phyloP scores from a whole-genome alignment of 345 rosid species.

The Bruguiera gymnorhiza region DNA sequence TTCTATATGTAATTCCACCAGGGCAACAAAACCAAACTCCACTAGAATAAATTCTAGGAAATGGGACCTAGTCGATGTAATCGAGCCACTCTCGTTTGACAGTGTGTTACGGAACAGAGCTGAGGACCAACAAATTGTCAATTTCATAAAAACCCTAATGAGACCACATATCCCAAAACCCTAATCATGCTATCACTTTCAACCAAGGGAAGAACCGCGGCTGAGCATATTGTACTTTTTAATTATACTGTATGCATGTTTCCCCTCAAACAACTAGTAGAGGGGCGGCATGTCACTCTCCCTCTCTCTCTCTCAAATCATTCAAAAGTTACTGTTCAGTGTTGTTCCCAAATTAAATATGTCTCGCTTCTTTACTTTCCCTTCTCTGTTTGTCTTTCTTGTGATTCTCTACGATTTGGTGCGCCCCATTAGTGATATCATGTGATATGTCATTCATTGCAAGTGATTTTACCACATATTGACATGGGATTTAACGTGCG shows the following conservation, averaged over 20 bases:
- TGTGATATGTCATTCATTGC: constrained; percentile 34
- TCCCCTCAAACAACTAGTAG: constrained; percentile 17
- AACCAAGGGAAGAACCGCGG: not conserved
- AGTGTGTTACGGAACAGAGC: too few relatives aligned
- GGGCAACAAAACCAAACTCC: not conserved
- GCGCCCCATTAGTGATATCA: constrained; percentile 55
- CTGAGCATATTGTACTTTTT: not conserved
- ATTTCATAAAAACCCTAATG: constrained; percentile 32
- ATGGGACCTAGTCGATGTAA: not conserved
- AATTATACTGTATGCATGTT: constrained; percentile 5
- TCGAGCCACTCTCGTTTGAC: too few relatives aligned
- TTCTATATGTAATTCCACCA: not conserved
- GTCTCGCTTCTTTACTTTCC: constrained; percentile 23
- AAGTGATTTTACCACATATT: constrained; percentile 25
- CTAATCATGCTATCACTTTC: constrained; percentile 20
- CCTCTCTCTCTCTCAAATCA: constrained; percentile 32
- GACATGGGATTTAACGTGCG: constrained; percentile 11
- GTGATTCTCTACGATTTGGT: constrained; percentile 48
- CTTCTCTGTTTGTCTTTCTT: constrained; percentile 33
- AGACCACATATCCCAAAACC: constrained; percentile 30
- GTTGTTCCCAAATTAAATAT: constrained; percentile 31
- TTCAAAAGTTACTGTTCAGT: constrained; percentile 29
- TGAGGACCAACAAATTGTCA: not conserved
- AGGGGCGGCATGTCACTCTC: not conserved
- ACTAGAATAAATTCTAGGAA: not conserved